Conservation (phyloP, 371 early-diverging fungal genomes). For the Batrachochytrium dendrobatidis region DNA sequence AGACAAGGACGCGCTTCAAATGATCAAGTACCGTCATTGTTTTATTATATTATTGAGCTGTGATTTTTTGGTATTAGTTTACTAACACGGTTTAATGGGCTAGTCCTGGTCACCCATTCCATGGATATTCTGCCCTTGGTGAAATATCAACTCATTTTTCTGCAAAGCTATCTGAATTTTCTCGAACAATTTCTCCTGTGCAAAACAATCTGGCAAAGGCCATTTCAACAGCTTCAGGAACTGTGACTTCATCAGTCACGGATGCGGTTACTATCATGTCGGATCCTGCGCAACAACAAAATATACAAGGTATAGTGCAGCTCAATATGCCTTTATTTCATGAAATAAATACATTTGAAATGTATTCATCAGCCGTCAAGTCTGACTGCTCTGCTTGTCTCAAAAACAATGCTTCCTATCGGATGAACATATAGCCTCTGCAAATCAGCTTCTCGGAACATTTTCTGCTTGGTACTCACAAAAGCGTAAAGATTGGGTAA, state of each 20-base stretch:
- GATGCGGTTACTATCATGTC: constrained; percentile 7
- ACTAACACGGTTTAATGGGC: constrained; percentile 10
- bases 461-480: constrained; percentile 25
- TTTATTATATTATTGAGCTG: background rate
- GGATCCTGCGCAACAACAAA: constrained; percentile 14
- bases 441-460: constrained; percentile 27
- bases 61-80: background rate
- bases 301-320: constrained; percentile 11
- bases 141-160: constrained; percentile 42
- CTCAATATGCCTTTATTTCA: background rate
- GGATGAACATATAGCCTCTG: constrained; percentile 12
- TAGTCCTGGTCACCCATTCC: constrained; percentile 65
- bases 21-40: constrained; percentile 20
- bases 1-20: constrained; percentile 13
- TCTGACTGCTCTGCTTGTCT: background rate
- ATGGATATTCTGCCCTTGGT: constrained; percentile 52
- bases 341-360: background rate
- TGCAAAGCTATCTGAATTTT: constrained; percentile 36
- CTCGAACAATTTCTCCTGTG: constrained; percentile 52
- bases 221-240: constrained; percentile 40
- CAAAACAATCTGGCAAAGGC: constrained; percentile 56
- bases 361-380: background rate
- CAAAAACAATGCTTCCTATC: background rate
- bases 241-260: constrained; percentile 12
- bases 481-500: constrained; percentile 23